Percentiles rank a stretch among this genome's conserved stretches.
These are phyloP conservation scores for Pseudogymnoascus sp. DNA, from an alignment of 2,329 filamentous ascomycete species.

Conservation along the genomic window DNA sequence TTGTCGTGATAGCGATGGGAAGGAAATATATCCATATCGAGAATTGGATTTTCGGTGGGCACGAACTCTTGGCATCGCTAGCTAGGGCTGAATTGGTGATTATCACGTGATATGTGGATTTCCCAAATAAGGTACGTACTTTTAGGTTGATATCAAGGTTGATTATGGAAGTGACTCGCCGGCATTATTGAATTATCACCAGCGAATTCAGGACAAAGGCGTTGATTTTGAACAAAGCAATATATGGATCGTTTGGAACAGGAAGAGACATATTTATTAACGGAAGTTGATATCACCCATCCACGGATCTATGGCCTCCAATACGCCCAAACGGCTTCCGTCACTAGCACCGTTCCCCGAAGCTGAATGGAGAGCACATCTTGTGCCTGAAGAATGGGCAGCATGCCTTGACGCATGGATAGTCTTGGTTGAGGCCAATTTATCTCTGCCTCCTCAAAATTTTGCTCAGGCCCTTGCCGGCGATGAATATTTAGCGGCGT, in stretches of 20 bases:
- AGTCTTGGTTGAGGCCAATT: slow-evolving; percentile 56
- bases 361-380: slow-evolving; percentile 55
- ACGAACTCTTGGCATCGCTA: slow-evolving; percentile 10
- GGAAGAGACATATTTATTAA: not conserved
- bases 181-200: not conserved
- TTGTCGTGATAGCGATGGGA: slow-evolving; percentile 21
- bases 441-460: slow-evolving; percentile 50
- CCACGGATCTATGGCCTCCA: slow-evolving; percentile 31
- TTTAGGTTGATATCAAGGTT: not conserved
- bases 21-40: not conserved
- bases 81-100: slow-evolving; percentile 4
- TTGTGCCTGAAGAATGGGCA: slow-evolving; percentile 69
- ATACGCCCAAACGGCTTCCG: slow-evolving; percentile 44
- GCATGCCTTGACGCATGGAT: slow-evolving; percentile 72
- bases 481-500: slow-evolving; percentile 53
- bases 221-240: not conserved
- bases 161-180: not conserved
- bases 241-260: not conserved
- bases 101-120: not conserved
- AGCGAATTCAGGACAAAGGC: not conserved
- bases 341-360: slow-evolving; percentile 73
- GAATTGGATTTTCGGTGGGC: slow-evolving; percentile 8
- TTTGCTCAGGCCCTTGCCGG: slow-evolving; percentile 47
- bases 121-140: not conserved
- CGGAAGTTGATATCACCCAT: not conserved